Base-by-base conservation (phyloP, 202 grass and related monocot species). In the Elaeis oleifera region DNA sequence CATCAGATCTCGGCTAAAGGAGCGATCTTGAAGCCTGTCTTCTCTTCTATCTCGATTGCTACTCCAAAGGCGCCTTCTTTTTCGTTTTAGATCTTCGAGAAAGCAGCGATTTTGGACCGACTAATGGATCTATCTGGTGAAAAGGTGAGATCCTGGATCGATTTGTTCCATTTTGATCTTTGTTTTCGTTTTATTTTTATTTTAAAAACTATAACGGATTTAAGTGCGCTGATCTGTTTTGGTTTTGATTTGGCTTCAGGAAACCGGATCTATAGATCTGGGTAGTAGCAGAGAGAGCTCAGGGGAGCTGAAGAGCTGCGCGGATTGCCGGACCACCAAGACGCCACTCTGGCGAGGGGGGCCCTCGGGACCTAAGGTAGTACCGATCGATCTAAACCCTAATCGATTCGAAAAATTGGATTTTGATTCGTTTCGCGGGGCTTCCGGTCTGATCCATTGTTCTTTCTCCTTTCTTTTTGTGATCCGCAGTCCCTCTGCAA, bases 291-390 rank as follows among this genome's bases (percentile, higher is more conserved):
- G 5, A 22, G 51, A 54, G 14, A 14, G 23, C n/a, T 36, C 57
- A 2, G 48, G n/a, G 22, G 56, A 71, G 31, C 23, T 60, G 27
- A 73, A 63, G 29, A 23, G 50, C 70, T 73, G 70, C 59, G 59
- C 27, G 11, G 50, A 22, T 24, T 73, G 70, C 51, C 70, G 28
- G 20, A 56, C 70, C n/a, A 73, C 70, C n/a, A 63, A 53, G 51
- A 73, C 70, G 18, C 70, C 70, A 4, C 70, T 73, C 6, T 73
- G 70, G 70, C 59, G 70, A 54, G 59, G 59, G 19, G 70, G 70
- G 16, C 70, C 70, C 27, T 39, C 59, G 1, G 70, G 70, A 13
- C 70, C 70, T 19, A 73, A 73, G 70, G 70, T 73, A 48, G 21
- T 17, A 5, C 39, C 4, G 13, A 16, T 70, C 26, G 32, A 49